Conservation (phyloP, 2,329 filamentous ascomycete genomes). For the Alternaria conjuncta region DNA sequence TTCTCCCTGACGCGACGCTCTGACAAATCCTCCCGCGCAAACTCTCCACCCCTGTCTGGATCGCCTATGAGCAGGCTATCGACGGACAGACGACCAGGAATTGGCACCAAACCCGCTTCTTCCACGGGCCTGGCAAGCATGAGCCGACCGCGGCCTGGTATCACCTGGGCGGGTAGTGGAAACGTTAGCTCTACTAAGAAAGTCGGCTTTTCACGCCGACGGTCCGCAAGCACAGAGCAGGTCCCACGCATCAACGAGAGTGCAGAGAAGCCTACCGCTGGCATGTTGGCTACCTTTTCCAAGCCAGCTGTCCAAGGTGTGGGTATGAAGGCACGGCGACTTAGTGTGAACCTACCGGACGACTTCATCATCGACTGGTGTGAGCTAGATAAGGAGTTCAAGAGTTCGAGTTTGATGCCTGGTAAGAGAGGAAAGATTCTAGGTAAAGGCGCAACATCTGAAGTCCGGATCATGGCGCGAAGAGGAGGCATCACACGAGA, state of each 20-base stretch:
- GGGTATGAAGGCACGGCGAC: conserved; percentile 77
- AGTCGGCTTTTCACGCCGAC: conserved; percentile 35
- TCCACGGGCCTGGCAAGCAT: conserved; percentile 40
- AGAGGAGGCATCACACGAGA: conserved; percentile 63
- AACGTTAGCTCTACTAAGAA: conserved; percentile 26
- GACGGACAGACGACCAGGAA: conserved; percentile 13
- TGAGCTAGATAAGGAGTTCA: conserved; percentile 72
- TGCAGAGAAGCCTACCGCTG: conserved; percentile 37
- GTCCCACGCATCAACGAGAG: conserved; percentile 34
- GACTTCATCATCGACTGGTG: conserved; percentile 75
- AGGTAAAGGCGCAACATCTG: conserved; percentile 82
- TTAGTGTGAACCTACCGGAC: conserved; percentile 76
- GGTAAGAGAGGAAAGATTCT: conserved; percentile 76
- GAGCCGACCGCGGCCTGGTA: conserved; percentile 31
- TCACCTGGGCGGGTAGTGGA: conserved; percentile 40
- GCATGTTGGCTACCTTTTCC: conserved; percentile 46
- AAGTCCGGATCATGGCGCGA: conserved; percentile 79
- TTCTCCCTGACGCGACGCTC: conserved; percentile 49
- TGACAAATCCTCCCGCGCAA: conserved; percentile 45
- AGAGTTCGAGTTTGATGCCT: conserved; percentile 69
- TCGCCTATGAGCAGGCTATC: conserved; percentile 46
- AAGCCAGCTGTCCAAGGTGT: conserved; percentile 69
- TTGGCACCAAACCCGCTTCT: conserved; percentile 34
- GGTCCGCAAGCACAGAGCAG: conserved; percentile 48
- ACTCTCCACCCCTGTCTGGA: conserved; percentile 45